Percentiles rank a stretch among this genome's conserved stretches.
Evolutionary conservation across 148 eudicot species (phyloP).

Genomic region (Limonium bicolor): DNA sequence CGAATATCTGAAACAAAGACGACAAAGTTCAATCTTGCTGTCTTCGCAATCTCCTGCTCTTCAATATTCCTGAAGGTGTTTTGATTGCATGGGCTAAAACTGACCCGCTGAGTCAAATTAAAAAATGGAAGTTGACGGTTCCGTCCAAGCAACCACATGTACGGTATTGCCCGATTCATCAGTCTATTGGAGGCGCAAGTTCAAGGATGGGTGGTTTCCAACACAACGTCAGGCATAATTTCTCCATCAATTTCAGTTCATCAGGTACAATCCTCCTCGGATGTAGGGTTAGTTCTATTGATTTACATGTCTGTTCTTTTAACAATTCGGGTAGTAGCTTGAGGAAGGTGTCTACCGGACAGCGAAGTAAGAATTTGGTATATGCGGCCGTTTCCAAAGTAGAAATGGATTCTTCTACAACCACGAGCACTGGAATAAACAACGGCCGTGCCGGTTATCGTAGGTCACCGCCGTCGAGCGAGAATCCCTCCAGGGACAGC

Average conservation of each 20-base stretch:
- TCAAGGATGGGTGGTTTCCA: constrained; percentile 7
- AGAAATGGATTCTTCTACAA: too few species aligned
- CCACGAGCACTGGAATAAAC: too few species aligned
- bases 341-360: constrained; percentile 9
- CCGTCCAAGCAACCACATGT: constrained; percentile 32
- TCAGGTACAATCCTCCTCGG: neutral
- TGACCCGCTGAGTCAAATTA: too few species aligned
- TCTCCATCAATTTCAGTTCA: constrained; percentile 13
- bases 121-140: too few species aligned
- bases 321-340: constrained; percentile 13
- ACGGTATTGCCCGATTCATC: constrained; percentile 41
- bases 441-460: too few species aligned
- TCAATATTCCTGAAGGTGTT: too few species aligned
- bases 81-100: too few species aligned
- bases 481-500: too few species aligned
- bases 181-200: constrained; percentile 10
- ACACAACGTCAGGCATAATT: constrained; percentile 16
- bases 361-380: constrained; percentile 14
- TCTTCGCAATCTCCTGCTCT: too few species aligned
- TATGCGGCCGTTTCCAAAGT: constrained; percentile 25
- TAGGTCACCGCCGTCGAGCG: constrained; percentile 2
- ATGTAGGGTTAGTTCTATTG: constrained; percentile 1
- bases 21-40: too few species aligned
- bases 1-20: too few species aligned
- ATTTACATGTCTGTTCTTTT: constrained; percentile 8